Conservation (phyloP, 2,329 filamentous ascomycete species). For the Microdochium nivale region DNA sequence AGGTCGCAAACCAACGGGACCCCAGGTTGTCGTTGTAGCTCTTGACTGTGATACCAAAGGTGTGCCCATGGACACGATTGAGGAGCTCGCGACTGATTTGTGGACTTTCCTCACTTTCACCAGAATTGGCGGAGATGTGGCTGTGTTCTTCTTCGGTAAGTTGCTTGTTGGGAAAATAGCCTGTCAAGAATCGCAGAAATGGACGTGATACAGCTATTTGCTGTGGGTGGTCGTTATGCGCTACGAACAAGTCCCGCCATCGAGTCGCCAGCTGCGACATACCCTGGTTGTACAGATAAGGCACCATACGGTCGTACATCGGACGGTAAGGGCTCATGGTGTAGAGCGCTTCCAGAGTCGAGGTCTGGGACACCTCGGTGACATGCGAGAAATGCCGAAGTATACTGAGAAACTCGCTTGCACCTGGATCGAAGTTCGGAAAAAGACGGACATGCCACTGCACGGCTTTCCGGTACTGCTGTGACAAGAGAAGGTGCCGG, state of each 20-base stretch:
- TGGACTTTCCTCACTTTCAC: conserved; percentile 4
- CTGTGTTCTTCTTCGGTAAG: conserved; percentile 15
- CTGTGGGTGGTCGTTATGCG: conserved; percentile 30
- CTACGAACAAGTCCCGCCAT: conserved; percentile 38
- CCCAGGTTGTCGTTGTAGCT: conserved; percentile 60
- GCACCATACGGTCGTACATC: conserved; percentile 44
- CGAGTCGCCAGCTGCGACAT: conserved; percentile 29
- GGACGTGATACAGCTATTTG: conserved; percentile 28
- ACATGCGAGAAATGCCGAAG: conserved; percentile 31
- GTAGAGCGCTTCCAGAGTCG: conserved; percentile 36
- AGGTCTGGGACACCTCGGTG: conserved; percentile 24
- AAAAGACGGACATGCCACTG: conserved; percentile 39
- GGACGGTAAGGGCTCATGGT: conserved; percentile 28
- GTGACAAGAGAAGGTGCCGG: conserved; percentile 29
- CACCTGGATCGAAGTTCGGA: conserved; percentile 30
- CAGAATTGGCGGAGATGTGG: not conserved
- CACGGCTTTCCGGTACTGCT: conserved; percentile 27
- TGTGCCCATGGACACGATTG: conserved; percentile 28
- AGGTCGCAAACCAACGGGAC: conserved; percentile 71
- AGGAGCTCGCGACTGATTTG: conserved; percentile 22
- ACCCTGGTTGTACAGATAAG: conserved; percentile 39
- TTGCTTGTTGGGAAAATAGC: conserved; percentile 32
- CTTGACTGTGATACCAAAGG: conserved; percentile 31
- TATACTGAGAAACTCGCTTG: conserved; percentile 30
- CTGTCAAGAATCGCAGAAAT: conserved; percentile 38